phyloP scores from a whole-genome alignment of 805 yeast genomes.

The Geotrichum ghanense region DNA sequence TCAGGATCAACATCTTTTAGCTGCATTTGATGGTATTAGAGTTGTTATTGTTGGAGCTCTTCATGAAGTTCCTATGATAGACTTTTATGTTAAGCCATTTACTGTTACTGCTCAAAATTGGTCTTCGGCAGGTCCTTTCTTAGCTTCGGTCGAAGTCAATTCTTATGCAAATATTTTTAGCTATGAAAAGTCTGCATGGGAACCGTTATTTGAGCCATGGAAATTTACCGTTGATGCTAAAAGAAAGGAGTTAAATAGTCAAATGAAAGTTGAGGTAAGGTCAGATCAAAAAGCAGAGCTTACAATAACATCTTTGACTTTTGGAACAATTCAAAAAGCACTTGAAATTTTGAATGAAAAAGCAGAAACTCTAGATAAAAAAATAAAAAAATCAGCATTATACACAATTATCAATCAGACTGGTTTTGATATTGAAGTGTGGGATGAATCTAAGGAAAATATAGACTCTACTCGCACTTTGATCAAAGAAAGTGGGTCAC shows the following conservation, averaged over 20 bases:
- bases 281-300: conserved; percentile 70
- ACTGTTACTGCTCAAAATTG: conserved; percentile 61
- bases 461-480: conserved; percentile 16
- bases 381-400: conserved; percentile 70
- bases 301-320: conserved; percentile 69
- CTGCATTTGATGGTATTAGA: conserved; percentile 65
- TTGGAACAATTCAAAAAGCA: conserved; percentile 66
- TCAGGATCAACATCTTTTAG: conserved; percentile 57
- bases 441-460: conserved; percentile 41
- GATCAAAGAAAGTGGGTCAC: conserved; percentile 34
- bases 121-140: conserved; percentile 75
- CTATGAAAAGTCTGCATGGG: conserved; percentile 87
- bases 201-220: conserved; percentile 86
- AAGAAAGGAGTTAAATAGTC: conserved; percentile 32
- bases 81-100: conserved; percentile 63
- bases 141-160: conserved; percentile 46
- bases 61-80: conserved; percentile 81
- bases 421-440: conserved; percentile 67
- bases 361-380: conserved; percentile 6
- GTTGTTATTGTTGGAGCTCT: conserved; percentile 81
- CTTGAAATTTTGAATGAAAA: conserved; percentile 30
- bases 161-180: conserved; percentile 62
- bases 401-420: conserved; percentile 75
- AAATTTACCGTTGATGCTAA: conserved; percentile 62
- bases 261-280: conserved; percentile 50